Base-by-base conservation (phyloP, 441 rosid genomes). In the Biscutella laevigata region DNA sequence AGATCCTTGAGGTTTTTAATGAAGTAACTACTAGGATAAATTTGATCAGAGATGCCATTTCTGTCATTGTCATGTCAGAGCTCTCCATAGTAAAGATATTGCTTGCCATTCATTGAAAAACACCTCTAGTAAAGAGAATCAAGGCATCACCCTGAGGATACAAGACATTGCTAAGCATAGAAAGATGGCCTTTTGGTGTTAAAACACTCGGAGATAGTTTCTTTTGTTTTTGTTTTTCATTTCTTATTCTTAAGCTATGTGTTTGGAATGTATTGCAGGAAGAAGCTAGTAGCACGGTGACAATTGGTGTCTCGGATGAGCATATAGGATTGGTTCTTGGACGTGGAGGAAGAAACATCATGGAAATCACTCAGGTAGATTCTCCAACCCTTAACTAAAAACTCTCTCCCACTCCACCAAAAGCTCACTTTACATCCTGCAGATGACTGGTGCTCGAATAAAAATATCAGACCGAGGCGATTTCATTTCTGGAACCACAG, bases 381-480 rank as follows among this genome's bases (percentile, higher is more conserved):
- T 22, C 52, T 9, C 45, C 48, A 28, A 43, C 9, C 26, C 33
- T 30, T 43, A 3, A 16, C 11, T 15, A 7, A 16, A 36, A 7
- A n/a, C n/a, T n/a, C 24, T n/a, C 17, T 53, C 51, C 37, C 44
- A 33, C 24, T 32, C 20, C 7, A 29, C 29, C 10, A 47, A 36
- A 35, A 57, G 48, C 55, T 41, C 21, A 38, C 45, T 42, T 22
- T 0, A 40, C 15, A 46, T 53, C 26, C 47, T 45, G 60, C 88
- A 92, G 99, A 78, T 76, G 42, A 94, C 82, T 17, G 96, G 97
- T 54, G 94, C 99, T 47, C 75, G 88, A 71, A 77, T 94, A 56
- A 94, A 94, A 64, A 83, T 94, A 72, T 94, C 99, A 19, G 97
- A 94, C 53, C 68, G 94, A 71, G 99, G 99, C 0, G 99, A 92